Percentiles rank a stretch among this genome's conserved stretches.
Conservation (phyloP, 1,284 basidiomycete genomes). For the Puccinia horiana region DNA sequence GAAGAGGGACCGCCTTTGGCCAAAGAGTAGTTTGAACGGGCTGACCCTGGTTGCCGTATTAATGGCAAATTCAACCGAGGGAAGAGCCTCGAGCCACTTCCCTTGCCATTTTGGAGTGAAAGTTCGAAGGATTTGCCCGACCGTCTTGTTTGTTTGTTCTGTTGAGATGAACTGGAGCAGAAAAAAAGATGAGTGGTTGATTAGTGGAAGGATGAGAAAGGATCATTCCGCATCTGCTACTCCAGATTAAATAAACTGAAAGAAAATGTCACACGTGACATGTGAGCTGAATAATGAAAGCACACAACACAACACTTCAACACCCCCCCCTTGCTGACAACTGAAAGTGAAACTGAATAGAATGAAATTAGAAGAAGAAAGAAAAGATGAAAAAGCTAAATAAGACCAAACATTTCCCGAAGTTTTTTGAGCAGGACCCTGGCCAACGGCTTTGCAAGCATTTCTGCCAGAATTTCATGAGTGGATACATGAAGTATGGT, state of each 20-base stretch:
- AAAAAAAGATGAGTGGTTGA: no score
- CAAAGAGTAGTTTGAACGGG: not conserved
- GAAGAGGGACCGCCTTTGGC: not conserved
- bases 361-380: not conserved
- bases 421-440: not conserved
- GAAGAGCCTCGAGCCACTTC: not conserved
- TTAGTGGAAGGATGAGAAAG: no score
- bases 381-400: no score
- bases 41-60: not conserved
- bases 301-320: no score
- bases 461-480: not conserved
- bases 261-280: no score
- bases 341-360: no score
- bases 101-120: not conserved
- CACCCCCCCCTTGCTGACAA: no score
- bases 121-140: not conserved
- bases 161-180: no score
- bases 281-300: no score
- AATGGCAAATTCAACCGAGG: not conserved
- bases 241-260: no score
- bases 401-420: not conserved
- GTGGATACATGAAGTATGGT: not conserved
- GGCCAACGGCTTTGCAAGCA: no score
- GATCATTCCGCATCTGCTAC: no score
- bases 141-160: conserved; percentile 13